Percentiles rank a stretch among this genome's conserved stretches.
These are phyloP conservation scores for Phytophthora sansomeana DNA, from an alignment of 352 stramenopile genomes.

Conservation along the genomic window DNA sequence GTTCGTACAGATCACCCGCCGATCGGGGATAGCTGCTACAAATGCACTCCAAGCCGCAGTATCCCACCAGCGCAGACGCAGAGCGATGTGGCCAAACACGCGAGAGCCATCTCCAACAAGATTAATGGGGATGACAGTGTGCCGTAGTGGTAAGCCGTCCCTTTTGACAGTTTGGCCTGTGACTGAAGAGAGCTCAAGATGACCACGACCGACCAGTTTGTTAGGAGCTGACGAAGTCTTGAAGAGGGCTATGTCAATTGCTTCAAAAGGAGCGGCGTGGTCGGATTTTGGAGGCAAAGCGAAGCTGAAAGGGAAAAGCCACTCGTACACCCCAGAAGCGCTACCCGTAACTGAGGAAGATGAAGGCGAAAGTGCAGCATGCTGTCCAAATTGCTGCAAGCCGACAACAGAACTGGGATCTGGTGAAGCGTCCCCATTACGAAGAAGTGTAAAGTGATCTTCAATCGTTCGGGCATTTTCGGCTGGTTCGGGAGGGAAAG, in stretches of 20 bases:
- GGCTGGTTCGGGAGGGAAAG: neutral
- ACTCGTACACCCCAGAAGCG: constrained; percentile 29
- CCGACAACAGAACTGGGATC: neutral
- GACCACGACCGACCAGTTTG: constrained; percentile 30
- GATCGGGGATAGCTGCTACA: constrained; percentile 28
- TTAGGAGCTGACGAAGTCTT: constrained; percentile 20
- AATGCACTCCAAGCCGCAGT: constrained; percentile 54
- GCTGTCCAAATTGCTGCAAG: neutral
- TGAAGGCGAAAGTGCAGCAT: constrained; percentile 35
- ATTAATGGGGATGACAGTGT: constrained; percentile 37
- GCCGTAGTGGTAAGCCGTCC: constrained; percentile 28
- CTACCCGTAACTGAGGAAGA: constrained; percentile 14
- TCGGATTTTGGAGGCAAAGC: constrained; percentile 2
- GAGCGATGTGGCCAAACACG: constrained; percentile 37
- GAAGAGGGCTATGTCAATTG: constrained; percentile 39
- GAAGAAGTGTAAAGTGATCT: constrained; percentile 23
- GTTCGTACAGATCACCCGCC: constrained; percentile 79
- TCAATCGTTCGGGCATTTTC: constrained; percentile 7
- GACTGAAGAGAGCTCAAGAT: constrained; percentile 23
- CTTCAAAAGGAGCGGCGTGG: constrained; percentile 4
- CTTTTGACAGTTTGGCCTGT: constrained; percentile 18
- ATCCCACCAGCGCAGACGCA: constrained; percentile 58
- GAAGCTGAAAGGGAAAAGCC: constrained; percentile 48
- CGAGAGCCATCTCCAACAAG: constrained; percentile 7
- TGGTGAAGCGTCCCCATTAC: constrained; percentile 19